phyloP scores from a whole-genome alignment of 345 rosid genomes.

The Ailanthus altissimus region DNA sequence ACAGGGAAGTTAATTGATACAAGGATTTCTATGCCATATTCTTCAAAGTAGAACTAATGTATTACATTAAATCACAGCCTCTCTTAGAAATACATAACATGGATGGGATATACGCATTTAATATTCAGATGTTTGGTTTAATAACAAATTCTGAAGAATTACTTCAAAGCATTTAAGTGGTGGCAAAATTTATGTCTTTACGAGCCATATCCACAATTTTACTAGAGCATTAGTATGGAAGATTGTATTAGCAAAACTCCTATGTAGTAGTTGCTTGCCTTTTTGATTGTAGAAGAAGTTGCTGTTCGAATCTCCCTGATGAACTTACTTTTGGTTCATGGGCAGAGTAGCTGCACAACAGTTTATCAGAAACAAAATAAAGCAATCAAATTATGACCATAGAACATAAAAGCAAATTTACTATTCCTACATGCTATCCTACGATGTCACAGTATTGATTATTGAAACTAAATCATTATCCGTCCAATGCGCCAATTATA shows the following conservation, averaged over 20 bases:
- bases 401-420: not conserved
- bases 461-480: not conserved
- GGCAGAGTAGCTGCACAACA: constrained; percentile 46
- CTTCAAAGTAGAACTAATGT: not conserved
- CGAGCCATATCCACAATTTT: not conserved
- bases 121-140: not conserved
- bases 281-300: constrained; percentile 58
- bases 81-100: not conserved
- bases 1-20: not conserved
- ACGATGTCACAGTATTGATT: not conserved
- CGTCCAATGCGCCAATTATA: not conserved
- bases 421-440: not conserved
- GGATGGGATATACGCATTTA: not conserved
- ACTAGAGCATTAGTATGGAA: not conserved
- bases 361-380: constrained; percentile 19
- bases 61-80: not conserved
- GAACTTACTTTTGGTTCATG: constrained; percentile 55
- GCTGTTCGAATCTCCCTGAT: constrained; percentile 43
- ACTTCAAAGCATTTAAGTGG: not conserved
- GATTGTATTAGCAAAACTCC: not conserved
- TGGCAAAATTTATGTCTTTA: not conserved
- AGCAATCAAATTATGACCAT: constrained; percentile 14
- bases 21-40: not conserved
- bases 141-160: not conserved
- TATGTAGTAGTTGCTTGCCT: constrained; percentile 37